These are phyloP conservation scores for Puccinellia tenuiflora DNA, from an alignment of 176 grass and related monocot genomes.

Conservation along the genomic window DNA sequence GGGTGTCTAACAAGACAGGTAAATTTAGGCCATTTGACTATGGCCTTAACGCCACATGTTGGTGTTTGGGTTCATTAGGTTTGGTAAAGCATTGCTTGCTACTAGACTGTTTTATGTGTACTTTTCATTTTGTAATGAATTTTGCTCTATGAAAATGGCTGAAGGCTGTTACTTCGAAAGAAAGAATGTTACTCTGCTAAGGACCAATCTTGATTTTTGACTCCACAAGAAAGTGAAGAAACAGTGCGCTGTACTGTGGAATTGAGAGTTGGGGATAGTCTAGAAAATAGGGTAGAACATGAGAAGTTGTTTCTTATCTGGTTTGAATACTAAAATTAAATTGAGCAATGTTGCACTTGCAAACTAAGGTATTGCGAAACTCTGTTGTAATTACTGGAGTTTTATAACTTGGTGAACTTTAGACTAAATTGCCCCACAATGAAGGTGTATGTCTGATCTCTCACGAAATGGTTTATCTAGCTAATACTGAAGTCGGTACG, in stretches of 20 bases:
- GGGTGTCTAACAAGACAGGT: too few relatives aligned
- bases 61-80: not conserved
- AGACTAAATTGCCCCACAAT: not conserved
- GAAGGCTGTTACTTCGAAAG: not conserved
- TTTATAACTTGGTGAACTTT: not conserved
- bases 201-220: not conserved
- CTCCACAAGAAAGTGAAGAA: not conserved
- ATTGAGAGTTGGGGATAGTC: not conserved
- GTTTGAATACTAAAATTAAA: not conserved
- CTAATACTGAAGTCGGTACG: not conserved
- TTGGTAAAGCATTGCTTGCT: not conserved
- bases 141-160: not conserved
- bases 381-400: not conserved
- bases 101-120: not conserved
- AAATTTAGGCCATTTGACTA: too few relatives aligned
- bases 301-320: not conserved
- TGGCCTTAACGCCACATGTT: too few relatives aligned
- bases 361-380: not conserved
- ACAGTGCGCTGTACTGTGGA: not conserved
- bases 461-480: not conserved
- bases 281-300: not conserved
- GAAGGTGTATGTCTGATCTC: not conserved
- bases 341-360: not conserved
- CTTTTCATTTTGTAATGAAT: not conserved
- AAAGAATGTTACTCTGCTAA: not conserved